Percentiles rank a stretch among this genome's conserved stretches.
Conservation (phyloP, 1,284 basidiomycete species). For the Chiua sp. region DNA sequence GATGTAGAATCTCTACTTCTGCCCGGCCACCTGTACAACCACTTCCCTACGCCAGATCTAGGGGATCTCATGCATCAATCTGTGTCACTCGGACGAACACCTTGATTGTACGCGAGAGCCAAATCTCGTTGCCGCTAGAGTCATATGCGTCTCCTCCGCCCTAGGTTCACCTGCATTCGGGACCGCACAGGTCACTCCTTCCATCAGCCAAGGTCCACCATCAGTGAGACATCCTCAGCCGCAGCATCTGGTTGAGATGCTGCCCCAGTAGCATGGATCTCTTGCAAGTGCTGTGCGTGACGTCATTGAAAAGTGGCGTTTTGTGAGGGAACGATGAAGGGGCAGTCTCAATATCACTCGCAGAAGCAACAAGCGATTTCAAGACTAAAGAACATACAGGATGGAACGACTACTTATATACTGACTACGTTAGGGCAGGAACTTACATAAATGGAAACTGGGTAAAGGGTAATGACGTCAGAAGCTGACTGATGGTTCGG, state of each 20-base stretch:
- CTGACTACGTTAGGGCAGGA: no score
- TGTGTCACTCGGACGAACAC: slow-evolving; percentile 32
- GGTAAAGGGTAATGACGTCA: no score
- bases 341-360: no score
- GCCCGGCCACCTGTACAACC: slow-evolving; percentile 42
- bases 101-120: slow-evolving; percentile 42
- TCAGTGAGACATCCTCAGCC: slow-evolving; percentile 19
- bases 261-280: slow-evolving; percentile 36
- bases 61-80: slow-evolving; percentile 48
- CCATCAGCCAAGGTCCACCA: slow-evolving; percentile 26
- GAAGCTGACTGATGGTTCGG: no score
- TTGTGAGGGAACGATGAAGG: no score
- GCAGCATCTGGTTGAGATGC: slow-evolving; percentile 30
- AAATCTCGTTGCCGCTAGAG: slow-evolving; percentile 36
- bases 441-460: no score
- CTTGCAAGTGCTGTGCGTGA: slow-evolving; percentile 69
- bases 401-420: no score
- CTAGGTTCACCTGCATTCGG: slow-evolving; percentile 19
- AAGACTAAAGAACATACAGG: no score
- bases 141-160: slow-evolving; percentile 40
- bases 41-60: slow-evolving; percentile 42
- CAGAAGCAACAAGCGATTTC: no score
- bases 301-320: not conserved
- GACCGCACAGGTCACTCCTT: slow-evolving; percentile 21
- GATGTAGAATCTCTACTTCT: slow-evolving; percentile 46